Percentiles rank a stretch among this genome's conserved stretches.
These are phyloP conservation scores for Spiraea crenata DNA, from an alignment of 331 rosid species.

Conservation along the genomic window DNA sequence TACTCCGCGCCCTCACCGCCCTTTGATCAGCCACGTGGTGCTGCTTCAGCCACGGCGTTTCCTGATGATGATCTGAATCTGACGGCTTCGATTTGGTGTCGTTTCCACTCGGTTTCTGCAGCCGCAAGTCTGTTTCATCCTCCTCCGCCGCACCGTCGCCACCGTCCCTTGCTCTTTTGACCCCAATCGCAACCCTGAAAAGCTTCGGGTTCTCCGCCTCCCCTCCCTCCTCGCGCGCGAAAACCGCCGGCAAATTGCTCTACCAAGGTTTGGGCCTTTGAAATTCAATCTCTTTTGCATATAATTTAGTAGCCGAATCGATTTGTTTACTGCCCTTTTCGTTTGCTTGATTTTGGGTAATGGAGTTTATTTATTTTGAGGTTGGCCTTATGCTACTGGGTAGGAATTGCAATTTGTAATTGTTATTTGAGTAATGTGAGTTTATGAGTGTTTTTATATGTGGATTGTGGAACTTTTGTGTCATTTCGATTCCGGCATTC, in stretches of 20 bases:
- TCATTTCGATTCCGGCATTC: not conserved
- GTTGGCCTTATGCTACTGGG: too few relatives aligned
- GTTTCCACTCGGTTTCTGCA: conserved; percentile 32
- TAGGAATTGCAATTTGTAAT: too few relatives aligned
- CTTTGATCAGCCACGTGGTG: conserved; percentile 45
- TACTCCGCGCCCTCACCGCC: too few relatives aligned
- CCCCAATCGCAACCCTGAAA: conserved; percentile 65
- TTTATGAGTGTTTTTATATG: not conserved
- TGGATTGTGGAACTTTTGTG: conserved; percentile 4
- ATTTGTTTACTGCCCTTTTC: not conserved
- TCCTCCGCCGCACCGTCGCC: conserved; percentile 24
- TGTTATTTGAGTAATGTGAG: not conserved
- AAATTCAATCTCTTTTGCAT: not conserved
- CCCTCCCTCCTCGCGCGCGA: conserved; percentile 13
- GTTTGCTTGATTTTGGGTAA: not conserved
- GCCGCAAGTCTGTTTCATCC: conserved; percentile 43
- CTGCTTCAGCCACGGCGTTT: conserved; percentile 54
- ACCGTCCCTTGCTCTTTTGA: conserved; percentile 58
- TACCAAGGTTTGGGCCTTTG: conserved; percentile 59
- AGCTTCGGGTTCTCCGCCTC: conserved; percentile 45
- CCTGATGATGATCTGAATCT: conserved; percentile 35
- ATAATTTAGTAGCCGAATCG: not conserved
- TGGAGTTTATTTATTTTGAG: not conserved
- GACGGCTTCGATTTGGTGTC: conserved; percentile 61
- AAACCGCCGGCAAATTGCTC: conserved; percentile 87